Percentiles rank a stretch among this genome's conserved stretches.
Evolutionary conservation across 2,329 filamentous ascomycete species (phyloP).

Genomic region (Boeremia exigua): DNA sequence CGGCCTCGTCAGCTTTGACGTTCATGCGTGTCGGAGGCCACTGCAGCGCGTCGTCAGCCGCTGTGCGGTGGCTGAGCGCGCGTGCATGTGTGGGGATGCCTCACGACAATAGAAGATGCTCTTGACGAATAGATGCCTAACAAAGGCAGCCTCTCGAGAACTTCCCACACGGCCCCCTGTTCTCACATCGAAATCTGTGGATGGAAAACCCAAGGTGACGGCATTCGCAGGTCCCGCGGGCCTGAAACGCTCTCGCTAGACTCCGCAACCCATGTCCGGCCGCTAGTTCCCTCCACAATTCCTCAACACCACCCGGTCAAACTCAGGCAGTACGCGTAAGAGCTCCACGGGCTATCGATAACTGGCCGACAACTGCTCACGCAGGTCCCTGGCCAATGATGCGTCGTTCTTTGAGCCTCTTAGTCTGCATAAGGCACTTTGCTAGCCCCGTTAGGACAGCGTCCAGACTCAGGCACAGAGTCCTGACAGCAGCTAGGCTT

Average conservation of each 20-base stretch:
- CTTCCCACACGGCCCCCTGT: neutral
- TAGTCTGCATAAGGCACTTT: conserved; percentile 12
- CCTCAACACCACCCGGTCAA: conserved; percentile 28
- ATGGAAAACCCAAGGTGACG: conserved; percentile 8
- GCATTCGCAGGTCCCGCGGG: conserved; percentile 17
- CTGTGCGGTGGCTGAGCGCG: conserved; percentile 9
- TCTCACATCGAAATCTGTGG: neutral
- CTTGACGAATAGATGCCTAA: neutral
- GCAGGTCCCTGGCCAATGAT: conserved; percentile 29
- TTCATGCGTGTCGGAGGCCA: conserved; percentile 20
- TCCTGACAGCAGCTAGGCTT: conserved; percentile 16
- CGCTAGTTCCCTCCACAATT: conserved; percentile 36
- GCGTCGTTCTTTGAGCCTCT: conserved; percentile 7
- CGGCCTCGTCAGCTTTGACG: conserved; percentile 27
- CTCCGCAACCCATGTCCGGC: conserved; percentile 26
- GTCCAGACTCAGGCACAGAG: conserved; percentile 16
- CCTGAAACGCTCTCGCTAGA: conserved; percentile 31
- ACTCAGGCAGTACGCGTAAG: conserved; percentile 43
- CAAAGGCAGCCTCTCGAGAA: neutral
- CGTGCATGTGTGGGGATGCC: neutral
- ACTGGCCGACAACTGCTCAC: conserved; percentile 20
- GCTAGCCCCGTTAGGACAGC: conserved; percentile 15
- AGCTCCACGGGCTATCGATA: conserved; percentile 31
- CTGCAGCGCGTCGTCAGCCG: conserved; percentile 18
- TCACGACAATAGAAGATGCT: neutral